A percentile compares a stretch with the other conserved stretches of the same genome.
Evolutionary conservation across 2,329 filamentous ascomycete species (phyloP).

Genomic region (Ilyonectria mors-panacis): DNA sequence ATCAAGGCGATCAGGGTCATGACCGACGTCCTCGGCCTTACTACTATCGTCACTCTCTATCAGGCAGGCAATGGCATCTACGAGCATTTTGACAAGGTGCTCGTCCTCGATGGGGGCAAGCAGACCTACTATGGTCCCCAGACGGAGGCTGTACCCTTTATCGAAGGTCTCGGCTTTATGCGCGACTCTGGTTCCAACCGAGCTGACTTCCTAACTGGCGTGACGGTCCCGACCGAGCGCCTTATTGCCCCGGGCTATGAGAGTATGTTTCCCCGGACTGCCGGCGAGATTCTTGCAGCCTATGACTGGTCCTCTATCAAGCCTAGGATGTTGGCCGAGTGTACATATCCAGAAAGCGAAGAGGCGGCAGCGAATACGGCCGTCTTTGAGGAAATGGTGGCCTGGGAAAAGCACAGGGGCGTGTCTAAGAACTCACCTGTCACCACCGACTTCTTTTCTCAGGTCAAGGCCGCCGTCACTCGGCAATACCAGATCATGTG

Average conservation of each 20-base stretch:
- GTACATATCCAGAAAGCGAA: slow-evolving; percentile 67
- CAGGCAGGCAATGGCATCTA: slow-evolving; percentile 81
- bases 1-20: slow-evolving; percentile 73
- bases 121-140: slow-evolving; percentile 76
- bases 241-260: slow-evolving; percentile 64
- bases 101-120: slow-evolving; percentile 77
- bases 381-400: slow-evolving; percentile 68
- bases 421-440: slow-evolving; percentile 64
- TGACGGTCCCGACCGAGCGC: slow-evolving; percentile 78
- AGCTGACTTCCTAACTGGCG: slow-evolving; percentile 76
- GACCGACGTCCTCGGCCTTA: slow-evolving; percentile 73
- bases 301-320: slow-evolving; percentile 70
- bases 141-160: slow-evolving; percentile 72
- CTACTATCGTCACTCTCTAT: slow-evolving; percentile 76
- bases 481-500: slow-evolving; percentile 77
- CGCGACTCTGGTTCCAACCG: slow-evolving; percentile 74
- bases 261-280: slow-evolving; percentile 61
- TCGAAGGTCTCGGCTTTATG: slow-evolving; percentile 75
- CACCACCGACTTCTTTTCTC: slow-evolving; percentile 67
- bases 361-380: slow-evolving; percentile 64
- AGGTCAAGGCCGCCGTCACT: slow-evolving; percentile 69
- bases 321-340: slow-evolving; percentile 67
- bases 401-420: slow-evolving; percentile 67
- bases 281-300: slow-evolving; percentile 58
- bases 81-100: slow-evolving; percentile 78